These are phyloP conservation scores for Ascocoryne sarcoides DNA, from an alignment of 2,329 filamentous ascomycete genomes.

Conservation along the genomic window DNA sequence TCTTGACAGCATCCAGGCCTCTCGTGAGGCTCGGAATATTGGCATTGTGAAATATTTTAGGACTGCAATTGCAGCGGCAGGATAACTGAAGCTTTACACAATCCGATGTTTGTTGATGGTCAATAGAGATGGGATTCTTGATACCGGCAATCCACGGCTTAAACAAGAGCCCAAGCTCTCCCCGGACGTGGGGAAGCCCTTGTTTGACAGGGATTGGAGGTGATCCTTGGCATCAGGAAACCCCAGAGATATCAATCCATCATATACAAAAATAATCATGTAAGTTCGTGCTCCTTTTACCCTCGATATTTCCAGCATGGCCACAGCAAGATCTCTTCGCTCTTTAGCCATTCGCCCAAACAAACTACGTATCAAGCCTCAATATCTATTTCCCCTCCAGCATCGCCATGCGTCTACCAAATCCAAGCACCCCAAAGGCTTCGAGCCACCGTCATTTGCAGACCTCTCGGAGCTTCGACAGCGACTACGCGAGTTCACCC, in stretches of 20 bases:
- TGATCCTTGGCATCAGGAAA: not conserved
- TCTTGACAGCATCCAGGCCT: constrained; percentile 36
- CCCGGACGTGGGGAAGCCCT: constrained; percentile 6
- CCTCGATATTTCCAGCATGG: constrained; percentile 18
- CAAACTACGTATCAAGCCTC: constrained; percentile 18
- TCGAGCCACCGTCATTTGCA: constrained; percentile 42
- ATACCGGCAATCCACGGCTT: constrained; percentile 12
- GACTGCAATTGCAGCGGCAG: constrained; percentile 13
- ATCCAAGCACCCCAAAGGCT: constrained; percentile 58
- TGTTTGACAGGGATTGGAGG: constrained; percentile 2
- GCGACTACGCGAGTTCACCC: constrained; percentile 64
- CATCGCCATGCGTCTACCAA: constrained; percentile 53
- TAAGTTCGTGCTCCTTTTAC: constrained; percentile 1
- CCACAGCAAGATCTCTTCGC: constrained; percentile 19
- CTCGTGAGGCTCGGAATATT: constrained; percentile 37
- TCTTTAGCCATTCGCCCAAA: constrained; percentile 15
- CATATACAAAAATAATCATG: too few species aligned
- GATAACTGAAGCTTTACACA: constrained; percentile 13
- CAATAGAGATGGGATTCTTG: not conserved
- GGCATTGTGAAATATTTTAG: constrained; percentile 34
- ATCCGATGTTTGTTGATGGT: not conserved
- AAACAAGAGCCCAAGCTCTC: not conserved
- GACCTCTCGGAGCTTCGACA: constrained; percentile 46
- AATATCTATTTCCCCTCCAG: constrained; percentile 25
- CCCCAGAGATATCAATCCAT: too few species aligned